Evolutionary conservation across 768 basidiomycete genomes (phyloP), one percentile per base, ranked within the genome.

Genomic region (Phanerodontia chrysosporium): DNA sequence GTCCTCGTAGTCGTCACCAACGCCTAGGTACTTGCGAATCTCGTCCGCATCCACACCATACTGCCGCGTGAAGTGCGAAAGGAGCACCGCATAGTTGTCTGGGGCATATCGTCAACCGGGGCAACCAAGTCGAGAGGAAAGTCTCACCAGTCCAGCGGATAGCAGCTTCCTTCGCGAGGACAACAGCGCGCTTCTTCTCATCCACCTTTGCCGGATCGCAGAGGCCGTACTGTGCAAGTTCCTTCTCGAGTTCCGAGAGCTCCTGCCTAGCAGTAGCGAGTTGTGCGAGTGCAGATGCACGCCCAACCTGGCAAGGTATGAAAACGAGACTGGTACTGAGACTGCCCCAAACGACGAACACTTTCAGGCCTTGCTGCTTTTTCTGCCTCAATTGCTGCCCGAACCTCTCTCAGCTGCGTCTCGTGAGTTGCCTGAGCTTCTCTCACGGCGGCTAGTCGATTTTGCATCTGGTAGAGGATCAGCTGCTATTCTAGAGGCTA

Each of bases 201-300:
- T 94, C 89, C 22, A 94, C 79, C 71, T 85, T 89, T 46, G 76
- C 80, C 0, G 94, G 94, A 72, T 97, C 92, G 56, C 90, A 93
- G 18, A 89, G 85, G 45, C 90, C 89, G 67, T 94, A 95, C 32
- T 83, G 82, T 39, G 76, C 77, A 2, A 95, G 81, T 68, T 97
- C 95, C 2, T 75, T 72, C 64, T 89, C 82, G 44, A 93, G 77
- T 22, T 64, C 70, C 2, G 65, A 68, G 2, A 85, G 74, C 57
- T 82, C 75, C 62, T 78, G 77, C 67, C 79, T 83, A 42, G 83
- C 72, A 4, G 70, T 66, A 1, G 70, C 67, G 35, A 92, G 77
- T 36, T 73, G 75, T 21, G 75, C 75, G 49, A 95, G 75, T 2
- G 81, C 73, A 30, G 74, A 71, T 0, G 78, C 72, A 30, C 94